Conservation (phyloP, 2,329 filamentous ascomycete species). For the Clonostachys rhizophaga region DNA sequence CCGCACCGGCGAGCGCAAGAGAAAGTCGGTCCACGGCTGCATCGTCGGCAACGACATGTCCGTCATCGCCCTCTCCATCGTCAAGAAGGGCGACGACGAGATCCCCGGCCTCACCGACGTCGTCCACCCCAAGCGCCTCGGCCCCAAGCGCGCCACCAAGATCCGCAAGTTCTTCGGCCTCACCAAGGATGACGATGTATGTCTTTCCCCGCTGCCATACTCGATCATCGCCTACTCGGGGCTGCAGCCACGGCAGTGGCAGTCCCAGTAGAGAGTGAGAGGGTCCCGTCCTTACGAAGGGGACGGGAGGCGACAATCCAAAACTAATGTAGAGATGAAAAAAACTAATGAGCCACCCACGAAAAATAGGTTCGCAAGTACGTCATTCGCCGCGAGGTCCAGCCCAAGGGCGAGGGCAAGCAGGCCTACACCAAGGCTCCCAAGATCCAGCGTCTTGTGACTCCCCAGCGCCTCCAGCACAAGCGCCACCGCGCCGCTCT, state of each 20-base stretch:
- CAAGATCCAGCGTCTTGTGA: conserved; percentile 99
- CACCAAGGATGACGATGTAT: conserved; percentile 99
- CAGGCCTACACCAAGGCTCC: conserved; percentile 99
- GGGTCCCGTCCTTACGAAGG: conserved; percentile 10
- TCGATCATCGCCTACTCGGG: conserved; percentile 67
- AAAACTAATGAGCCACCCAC: conserved; percentile 28
- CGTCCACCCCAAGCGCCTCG: conserved; percentile 98
- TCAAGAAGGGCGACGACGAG: conserved; percentile 96
- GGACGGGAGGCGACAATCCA: not conserved
- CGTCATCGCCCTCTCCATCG: conserved; percentile 88
- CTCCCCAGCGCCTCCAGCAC: conserved; percentile 99
- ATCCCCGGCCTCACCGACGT: conserved; percentile 96
- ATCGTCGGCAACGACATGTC: conserved; percentile 95
- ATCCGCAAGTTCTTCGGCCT: conserved; percentile 99
- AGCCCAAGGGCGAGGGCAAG: conserved; percentile 96
- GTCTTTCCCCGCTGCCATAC: conserved; percentile 53
- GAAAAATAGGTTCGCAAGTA: conserved; percentile 86
- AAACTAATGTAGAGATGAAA: not conserved
- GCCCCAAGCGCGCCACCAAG: conserved; percentile 99
- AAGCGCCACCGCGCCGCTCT: conserved; percentile 97
- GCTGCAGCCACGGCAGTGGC: conserved; percentile 36
- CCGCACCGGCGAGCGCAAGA: conserved; percentile 97
- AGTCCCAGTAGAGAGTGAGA: conserved; percentile 59
- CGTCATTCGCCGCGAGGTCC: conserved; percentile 97
- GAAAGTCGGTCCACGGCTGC: conserved; percentile 98